Percentiles rank a stretch among this genome's conserved stretches.
These are phyloP conservation scores for Chenopodium suecicum DNA, from an alignment of 148 eudicot species.

Conservation along the genomic window DNA sequence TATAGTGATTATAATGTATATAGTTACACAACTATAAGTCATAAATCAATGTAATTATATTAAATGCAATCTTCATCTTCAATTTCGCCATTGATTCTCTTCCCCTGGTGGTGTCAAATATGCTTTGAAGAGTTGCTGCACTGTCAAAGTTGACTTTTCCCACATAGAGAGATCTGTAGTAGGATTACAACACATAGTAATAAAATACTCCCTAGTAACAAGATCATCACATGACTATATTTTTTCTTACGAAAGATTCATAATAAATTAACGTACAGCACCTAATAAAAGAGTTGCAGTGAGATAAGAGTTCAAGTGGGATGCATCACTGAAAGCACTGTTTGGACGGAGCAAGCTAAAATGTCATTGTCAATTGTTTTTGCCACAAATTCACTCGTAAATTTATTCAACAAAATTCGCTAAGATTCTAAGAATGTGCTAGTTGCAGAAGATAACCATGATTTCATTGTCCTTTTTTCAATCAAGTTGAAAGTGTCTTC, in stretches of 20 bases:
- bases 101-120: neutral
- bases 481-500: neutral
- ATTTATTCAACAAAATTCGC: too few relatives aligned
- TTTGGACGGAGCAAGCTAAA: slow-evolving; percentile 4
- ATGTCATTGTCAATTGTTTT: neutral
- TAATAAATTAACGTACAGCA: too few relatives aligned
- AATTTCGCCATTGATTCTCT: neutral
- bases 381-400: neutral
- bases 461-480: slow-evolving; percentile 1
- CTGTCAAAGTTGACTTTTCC: neutral
- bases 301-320: neutral
- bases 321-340: neutral
- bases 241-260: too few relatives aligned
- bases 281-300: too few relatives aligned
- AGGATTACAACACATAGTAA: too few relatives aligned
- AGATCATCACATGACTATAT: too few relatives aligned
- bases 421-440: neutral
- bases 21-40: slow-evolving; percentile 7
- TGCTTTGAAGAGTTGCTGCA: neutral
- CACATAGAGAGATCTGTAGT: neutral
- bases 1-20: slow-evolving; percentile 15
- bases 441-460: neutral
- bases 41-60: slow-evolving; percentile 9
- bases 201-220: neutral
- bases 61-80: neutral